phyloP scores from a whole-genome alignment of 441 rosid genomes.

The Pelargonium citronellum region DNA sequence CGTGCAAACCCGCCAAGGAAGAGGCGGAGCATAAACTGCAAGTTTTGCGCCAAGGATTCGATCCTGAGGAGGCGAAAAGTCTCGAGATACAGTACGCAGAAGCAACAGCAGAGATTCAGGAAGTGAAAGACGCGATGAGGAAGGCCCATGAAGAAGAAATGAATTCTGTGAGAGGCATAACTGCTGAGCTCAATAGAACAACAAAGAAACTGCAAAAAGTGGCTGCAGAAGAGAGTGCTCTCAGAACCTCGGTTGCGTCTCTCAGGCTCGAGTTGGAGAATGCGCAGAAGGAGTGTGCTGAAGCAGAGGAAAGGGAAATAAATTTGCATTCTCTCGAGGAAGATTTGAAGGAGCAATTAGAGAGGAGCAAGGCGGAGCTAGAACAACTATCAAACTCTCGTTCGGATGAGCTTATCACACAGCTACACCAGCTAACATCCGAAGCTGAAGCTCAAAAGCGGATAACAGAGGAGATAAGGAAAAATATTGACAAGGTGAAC shows the following conservation, averaged over 20 bases:
- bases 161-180: conserved; percentile 58
- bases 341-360: conserved; percentile 67
- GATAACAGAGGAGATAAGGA: conserved; percentile 64
- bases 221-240: conserved; percentile 63
- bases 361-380: conserved; percentile 66
- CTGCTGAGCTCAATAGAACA: conserved; percentile 67
- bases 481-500: conserved; percentile 51
- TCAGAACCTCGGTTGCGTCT: conserved; percentile 56
- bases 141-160: conserved; percentile 63
- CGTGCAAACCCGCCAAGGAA: conserved; percentile 57
- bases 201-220: conserved; percentile 64
- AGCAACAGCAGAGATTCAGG: conserved; percentile 51
- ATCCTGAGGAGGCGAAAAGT: conserved; percentile 56
- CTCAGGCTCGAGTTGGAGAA: conserved; percentile 62
- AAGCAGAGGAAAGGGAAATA: conserved; percentile 67
- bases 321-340: conserved; percentile 74
- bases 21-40: conserved; percentile 51
- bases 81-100: conserved; percentile 63
- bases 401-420: conserved; percentile 70
- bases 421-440: conserved; percentile 55
- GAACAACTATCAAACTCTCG: conserved; percentile 56
- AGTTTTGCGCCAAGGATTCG: conserved; percentile 52
- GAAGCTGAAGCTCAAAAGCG: conserved; percentile 66
- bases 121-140: conserved; percentile 64
- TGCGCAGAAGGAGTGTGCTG: conserved; percentile 64